Evolutionary conservation across 1,139 yeast species (phyloP).

Genomic region (Lodderomyces orthopsilosis): DNA sequence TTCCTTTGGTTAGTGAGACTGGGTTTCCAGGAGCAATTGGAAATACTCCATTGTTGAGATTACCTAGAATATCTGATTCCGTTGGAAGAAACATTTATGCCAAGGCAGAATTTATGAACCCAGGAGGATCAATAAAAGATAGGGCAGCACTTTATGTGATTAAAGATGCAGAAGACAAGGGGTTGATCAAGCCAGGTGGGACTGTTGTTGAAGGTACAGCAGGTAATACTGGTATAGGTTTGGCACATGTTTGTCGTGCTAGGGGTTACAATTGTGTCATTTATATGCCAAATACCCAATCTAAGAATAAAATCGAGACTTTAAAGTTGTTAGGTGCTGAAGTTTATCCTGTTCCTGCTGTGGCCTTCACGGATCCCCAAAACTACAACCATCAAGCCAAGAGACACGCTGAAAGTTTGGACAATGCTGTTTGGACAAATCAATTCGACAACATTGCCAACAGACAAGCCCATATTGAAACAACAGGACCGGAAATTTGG

Average conservation of each 20-base stretch:
- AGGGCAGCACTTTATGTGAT: slow-evolving; percentile 81
- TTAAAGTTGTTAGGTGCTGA: slow-evolving; percentile 76
- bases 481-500: slow-evolving; percentile 93
- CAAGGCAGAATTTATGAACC: slow-evolving; percentile 90
- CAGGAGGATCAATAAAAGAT: slow-evolving; percentile 92
- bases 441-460: slow-evolving; percentile 87
- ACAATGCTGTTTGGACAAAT: slow-evolving; percentile 87
- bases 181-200: slow-evolving; percentile 66
- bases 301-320: slow-evolving; percentile 73
- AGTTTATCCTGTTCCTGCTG: slow-evolving; percentile 89
- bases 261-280: slow-evolving; percentile 81
- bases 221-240: slow-evolving; percentile 82
- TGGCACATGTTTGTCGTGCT: slow-evolving; percentile 84
- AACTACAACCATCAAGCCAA: slow-evolving; percentile 84
- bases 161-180: slow-evolving; percentile 74
- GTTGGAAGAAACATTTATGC: slow-evolving; percentile 78
- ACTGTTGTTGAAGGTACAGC: slow-evolving; percentile 51
- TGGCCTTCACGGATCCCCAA: slow-evolving; percentile 73
- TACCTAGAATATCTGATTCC: slow-evolving; percentile 58
- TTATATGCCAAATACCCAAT: slow-evolving; percentile 88
- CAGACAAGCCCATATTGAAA: slow-evolving; percentile 84
- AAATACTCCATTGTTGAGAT: slow-evolving; percentile 75
- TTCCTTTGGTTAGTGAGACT: slow-evolving; percentile 57
- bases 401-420: slow-evolving; percentile 71
- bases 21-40: slow-evolving; percentile 82